Evolutionary conservation across 768 basidiomycete genomes (phyloP).

Genomic region (Lanmaoa rubissima): DNA sequence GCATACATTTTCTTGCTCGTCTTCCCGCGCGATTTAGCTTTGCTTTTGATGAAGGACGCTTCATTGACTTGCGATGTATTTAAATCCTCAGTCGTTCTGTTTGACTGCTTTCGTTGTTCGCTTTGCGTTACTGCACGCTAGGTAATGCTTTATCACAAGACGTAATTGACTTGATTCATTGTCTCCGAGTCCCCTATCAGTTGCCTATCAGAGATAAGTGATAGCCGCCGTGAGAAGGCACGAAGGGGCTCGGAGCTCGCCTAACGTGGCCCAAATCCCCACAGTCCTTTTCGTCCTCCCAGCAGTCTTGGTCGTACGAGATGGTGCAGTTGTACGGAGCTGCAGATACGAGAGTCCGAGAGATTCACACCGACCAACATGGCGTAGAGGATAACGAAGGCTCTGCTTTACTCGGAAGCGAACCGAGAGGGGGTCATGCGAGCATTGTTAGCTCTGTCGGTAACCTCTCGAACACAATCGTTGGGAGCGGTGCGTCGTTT

Average conservation of each 20-base stretch:
- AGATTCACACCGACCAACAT: constrained; percentile 7
- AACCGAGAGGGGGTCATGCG: constrained; percentile 61
- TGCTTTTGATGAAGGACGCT: constrained; percentile 12
- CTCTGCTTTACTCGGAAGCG: constrained; percentile 57
- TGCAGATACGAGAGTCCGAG: constrained; percentile 37
- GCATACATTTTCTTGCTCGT: neutral
- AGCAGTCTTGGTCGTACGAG: constrained; percentile 38
- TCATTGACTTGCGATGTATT: constrained; percentile 18
- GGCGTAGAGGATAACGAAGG: constrained; percentile 42
- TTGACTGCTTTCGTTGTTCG: constrained; percentile 3
- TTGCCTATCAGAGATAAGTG: neutral
- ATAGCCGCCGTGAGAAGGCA: neutral
- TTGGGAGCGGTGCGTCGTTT: constrained; percentile 72
- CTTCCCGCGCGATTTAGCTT: constrained; percentile 8
- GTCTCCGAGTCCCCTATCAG: neutral
- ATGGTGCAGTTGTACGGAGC: constrained; percentile 74
- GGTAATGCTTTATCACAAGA: neutral
- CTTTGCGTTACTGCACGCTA: neutral
- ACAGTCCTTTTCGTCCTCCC: neutral
- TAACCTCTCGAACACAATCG: constrained; percentile 86
- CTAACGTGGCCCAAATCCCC: neutral
- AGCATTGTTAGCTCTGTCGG: constrained; percentile 66
- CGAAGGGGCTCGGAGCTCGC: neutral
- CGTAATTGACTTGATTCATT: neutral
- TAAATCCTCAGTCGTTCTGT: constrained; percentile 9